These are phyloP conservation scores for Microdochium trichocladiopsis DNA, from an alignment of 2,329 filamentous ascomycete genomes.

Conservation along the genomic window DNA sequence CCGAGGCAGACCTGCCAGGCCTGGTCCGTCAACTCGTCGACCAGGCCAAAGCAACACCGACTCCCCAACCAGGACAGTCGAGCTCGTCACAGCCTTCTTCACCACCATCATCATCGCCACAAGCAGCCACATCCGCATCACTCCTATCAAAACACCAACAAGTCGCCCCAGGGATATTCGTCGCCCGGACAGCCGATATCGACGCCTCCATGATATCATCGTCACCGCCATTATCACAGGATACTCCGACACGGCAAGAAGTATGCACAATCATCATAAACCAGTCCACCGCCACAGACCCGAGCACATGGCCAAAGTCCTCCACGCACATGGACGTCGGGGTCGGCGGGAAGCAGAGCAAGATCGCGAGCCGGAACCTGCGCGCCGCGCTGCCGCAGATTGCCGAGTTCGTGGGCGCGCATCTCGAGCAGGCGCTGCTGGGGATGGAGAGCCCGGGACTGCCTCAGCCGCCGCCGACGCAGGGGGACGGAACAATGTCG, in stretches of 20 bases:
- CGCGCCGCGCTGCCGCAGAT: slow-evolving; percentile 62
- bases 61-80: slow-evolving; percentile 24
- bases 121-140: not conserved
- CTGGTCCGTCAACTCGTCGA: slow-evolving; percentile 39
- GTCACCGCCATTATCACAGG: slow-evolving; percentile 13
- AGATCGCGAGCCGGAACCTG: slow-evolving; percentile 78
- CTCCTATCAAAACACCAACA: not conserved
- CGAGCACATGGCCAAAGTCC: slow-evolving; percentile 31
- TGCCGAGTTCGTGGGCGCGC: slow-evolving; percentile 42
- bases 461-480: no score
- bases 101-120: slow-evolving; percentile 23
- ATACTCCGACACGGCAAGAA: slow-evolving; percentile 1
- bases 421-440: slow-evolving; percentile 17
- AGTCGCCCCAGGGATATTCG: not conserved
- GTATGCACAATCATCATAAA: slow-evolving; percentile 33
- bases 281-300: slow-evolving; percentile 31
- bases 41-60: not conserved
- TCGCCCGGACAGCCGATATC: not conserved
- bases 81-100: not conserved
- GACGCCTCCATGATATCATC: slow-evolving; percentile 8
- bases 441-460: no score
- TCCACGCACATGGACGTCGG: slow-evolving; percentile 45
- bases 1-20: slow-evolving; percentile 56
- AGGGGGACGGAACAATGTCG: no score
- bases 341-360: slow-evolving; percentile 36